Evolutionary conservation across 495 filamentous ascomycete genomes (phyloP).

Genomic region (Hypoxylon rickii): DNA sequence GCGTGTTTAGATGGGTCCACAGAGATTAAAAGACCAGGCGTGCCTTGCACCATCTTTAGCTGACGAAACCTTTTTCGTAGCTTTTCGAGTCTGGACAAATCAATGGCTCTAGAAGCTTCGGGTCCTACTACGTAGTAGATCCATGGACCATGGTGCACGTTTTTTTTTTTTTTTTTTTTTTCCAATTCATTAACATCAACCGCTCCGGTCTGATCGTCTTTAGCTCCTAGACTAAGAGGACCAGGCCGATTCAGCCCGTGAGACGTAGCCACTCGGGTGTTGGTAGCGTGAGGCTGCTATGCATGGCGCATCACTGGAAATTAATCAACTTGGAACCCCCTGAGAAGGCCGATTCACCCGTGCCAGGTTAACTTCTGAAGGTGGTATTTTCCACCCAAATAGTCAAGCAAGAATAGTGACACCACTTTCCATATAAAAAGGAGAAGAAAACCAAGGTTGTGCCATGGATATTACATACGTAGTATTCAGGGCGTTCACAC

Average conservation of each 20-base stretch:
- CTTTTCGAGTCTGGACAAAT: conserved; percentile 8
- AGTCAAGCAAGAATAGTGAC: conserved; percentile 2
- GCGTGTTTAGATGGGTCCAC: conserved; percentile 30
- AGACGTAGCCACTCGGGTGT: conserved; percentile 29
- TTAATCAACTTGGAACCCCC: conserved; percentile 32
- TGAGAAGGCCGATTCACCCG: no score
- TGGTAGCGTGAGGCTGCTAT: conserved; percentile 31
- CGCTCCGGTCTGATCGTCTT: conserved; percentile 5
- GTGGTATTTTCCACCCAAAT: conserved; percentile 15
- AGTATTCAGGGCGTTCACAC: not conserved
- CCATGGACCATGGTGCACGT: no score
- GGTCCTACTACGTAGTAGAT: no score
- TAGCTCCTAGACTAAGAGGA: not conserved
- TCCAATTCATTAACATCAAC: conserved; percentile 11
- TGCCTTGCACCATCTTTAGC: conserved; percentile 25
- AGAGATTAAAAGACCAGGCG: conserved; percentile 35
- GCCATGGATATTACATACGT: not conserved
- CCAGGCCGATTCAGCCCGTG: conserved; percentile 3
- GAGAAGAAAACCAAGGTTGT: not conserved
- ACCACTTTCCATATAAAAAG: not conserved
- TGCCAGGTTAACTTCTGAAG: no score
- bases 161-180: no score
- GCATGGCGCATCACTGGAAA: conserved; percentile 26
- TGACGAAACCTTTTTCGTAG: conserved; percentile 19
- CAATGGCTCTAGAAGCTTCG: conserved; percentile 3